phyloP scores from a whole-genome alignment of 768 basidiomycete genomes.

The Lactarius hengduanensis region DNA sequence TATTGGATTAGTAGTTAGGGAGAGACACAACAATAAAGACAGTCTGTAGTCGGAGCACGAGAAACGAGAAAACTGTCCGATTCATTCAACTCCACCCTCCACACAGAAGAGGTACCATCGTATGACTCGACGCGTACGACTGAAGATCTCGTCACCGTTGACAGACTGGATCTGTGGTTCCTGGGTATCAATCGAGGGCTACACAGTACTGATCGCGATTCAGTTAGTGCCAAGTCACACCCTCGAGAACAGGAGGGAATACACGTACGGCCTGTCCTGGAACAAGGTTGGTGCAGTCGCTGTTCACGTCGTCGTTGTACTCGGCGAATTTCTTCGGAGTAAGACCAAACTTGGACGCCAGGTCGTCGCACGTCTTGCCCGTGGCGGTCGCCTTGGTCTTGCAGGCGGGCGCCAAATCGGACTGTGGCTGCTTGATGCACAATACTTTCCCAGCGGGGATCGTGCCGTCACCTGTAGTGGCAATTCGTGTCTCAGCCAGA shows the following conservation, averaged over 20 bases:
- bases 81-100: not conserved
- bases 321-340: not conserved
- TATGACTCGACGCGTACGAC: too few relatives aligned
- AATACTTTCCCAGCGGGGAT: not conserved
- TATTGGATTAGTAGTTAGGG: too few relatives aligned
- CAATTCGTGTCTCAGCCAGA: not conserved
- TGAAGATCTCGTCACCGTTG: not conserved
- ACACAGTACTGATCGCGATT: slow-evolving; percentile 17
- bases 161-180: not conserved
- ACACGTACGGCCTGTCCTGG: slow-evolving; percentile 12
- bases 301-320: slow-evolving; percentile 20
- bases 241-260: too few relatives aligned
- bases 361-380: not conserved
- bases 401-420: not conserved
- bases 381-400: slow-evolving; percentile 21
- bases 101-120: not conserved
- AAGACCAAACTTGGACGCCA: slow-evolving; percentile 5
- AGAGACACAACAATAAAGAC: not conserved
- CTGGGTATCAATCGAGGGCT: slow-evolving; percentile 5
- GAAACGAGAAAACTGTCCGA: not conserved
- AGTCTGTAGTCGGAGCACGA: not conserved
- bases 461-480: not conserved
- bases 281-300: slow-evolving; percentile 12
- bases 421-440: not conserved
- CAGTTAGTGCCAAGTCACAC: not conserved